A percentile compares a stretch with the other conserved stretches of the same genome.
Conservation (phyloP, 2,329 filamentous ascomycete genomes). For the Colletotrichum kahawae region DNA sequence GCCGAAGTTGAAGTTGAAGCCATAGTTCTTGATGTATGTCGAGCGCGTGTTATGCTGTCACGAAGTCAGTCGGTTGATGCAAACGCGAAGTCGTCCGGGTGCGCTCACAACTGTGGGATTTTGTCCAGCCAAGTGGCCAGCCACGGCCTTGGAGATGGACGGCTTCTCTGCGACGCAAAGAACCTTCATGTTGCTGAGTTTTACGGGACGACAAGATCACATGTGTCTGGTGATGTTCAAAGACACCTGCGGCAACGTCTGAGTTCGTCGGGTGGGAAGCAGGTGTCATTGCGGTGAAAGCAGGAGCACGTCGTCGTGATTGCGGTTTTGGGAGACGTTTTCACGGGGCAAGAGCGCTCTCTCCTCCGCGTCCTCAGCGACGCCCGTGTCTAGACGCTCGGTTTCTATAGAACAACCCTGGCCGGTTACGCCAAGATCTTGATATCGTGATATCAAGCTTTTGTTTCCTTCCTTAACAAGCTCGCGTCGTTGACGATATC, state of each 20-base stretch:
- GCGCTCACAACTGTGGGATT: constrained; percentile 69
- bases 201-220: not conserved
- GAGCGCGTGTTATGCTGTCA: constrained; percentile 70
- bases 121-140: constrained; percentile 85
- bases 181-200: constrained; percentile 51
- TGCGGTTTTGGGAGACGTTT: not conserved
- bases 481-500: not conserved
- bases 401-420: not conserved
- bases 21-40: constrained; percentile 91
- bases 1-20: constrained; percentile 88
- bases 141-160: constrained; percentile 94
- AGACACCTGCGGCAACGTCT: not conserved
- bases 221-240: not conserved
- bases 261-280: not conserved
- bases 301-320: not conserved
- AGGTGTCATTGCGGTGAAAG: not conserved
- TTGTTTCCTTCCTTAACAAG: not conserved
- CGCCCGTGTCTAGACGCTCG: not conserved
- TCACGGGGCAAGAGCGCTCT: not conserved
- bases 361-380: not conserved
- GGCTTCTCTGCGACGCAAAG: constrained; percentile 72
- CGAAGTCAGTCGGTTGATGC: constrained; percentile 25
- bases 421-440: not conserved
- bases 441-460: not conserved
- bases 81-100: not conserved